phyloP scores from a whole-genome alignment of 257 asterid species.

The Nicotiana attenuata region DNA sequence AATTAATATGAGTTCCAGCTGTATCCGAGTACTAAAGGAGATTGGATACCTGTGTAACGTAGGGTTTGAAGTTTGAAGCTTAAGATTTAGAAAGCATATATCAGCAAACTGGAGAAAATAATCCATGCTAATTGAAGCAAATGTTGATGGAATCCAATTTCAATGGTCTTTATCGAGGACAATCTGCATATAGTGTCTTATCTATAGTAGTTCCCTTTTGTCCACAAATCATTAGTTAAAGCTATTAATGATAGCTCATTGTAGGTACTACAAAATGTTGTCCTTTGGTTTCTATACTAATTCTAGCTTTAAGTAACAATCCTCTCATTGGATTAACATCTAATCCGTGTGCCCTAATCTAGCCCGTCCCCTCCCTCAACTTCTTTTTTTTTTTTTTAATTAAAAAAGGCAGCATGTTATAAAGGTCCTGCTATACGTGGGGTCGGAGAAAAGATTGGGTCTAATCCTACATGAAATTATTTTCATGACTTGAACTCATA shows the following conservation, averaged over 20 bases:
- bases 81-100: constrained; percentile 4
- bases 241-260: not conserved
- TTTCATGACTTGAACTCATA: no score
- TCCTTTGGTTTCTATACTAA: constrained; percentile 11
- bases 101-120: constrained; percentile 14
- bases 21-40: not conserved
- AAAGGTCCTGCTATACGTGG: not conserved
- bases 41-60: not conserved
- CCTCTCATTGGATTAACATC: not conserved
- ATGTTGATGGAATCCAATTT: constrained; percentile 22
- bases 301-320: not conserved
- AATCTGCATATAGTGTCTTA: constrained; percentile 4
- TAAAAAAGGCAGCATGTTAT: no score
- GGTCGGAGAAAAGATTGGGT: no score
- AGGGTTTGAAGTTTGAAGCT: not conserved
- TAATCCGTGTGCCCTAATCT: not conserved
- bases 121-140: constrained; percentile 13
- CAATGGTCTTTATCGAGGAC: not conserved
- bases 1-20: constrained; percentile 3
- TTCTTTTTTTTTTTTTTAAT: no score
- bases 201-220: not conserved
- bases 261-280: not conserved
- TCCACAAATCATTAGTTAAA: not conserved
- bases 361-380: not conserved
- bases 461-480: no score